Percentiles rank a stretch among this genome's conserved stretches.
phyloP scores from a whole-genome alignment of 768 basidiomycete genomes.

The Psilocybe sp. region DNA sequence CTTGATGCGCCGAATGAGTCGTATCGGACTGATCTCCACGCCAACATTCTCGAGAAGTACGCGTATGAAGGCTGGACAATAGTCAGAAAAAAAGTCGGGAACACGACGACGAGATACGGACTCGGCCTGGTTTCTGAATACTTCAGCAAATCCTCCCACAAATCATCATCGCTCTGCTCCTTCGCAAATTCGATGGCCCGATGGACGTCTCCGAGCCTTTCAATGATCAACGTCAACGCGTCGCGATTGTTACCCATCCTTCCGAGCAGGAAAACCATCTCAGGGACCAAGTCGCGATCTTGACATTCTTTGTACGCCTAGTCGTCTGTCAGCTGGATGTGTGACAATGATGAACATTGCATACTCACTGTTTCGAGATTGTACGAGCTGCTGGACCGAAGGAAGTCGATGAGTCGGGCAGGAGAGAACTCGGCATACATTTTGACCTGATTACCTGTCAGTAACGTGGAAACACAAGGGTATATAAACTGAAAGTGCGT shows the following conservation, averaged over 20 bases:
- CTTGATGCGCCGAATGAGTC: constrained; percentile 90
- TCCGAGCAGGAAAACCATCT: constrained; percentile 97
- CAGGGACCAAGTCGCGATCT: constrained; percentile 81
- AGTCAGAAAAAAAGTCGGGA: constrained; percentile 1
- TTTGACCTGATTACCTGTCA: constrained; percentile 52
- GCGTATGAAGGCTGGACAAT: constrained; percentile 78
- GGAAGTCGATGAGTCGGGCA: constrained; percentile 79
- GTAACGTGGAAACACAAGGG: background rate
- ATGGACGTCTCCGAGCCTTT: constrained; percentile 89
- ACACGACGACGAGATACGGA: constrained; percentile 29
- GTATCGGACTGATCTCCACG: constrained; percentile 92
- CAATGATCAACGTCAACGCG: constrained; percentile 92
- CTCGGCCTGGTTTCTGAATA: constrained; percentile 94
- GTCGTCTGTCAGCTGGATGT: background rate
- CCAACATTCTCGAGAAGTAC: constrained; percentile 95
- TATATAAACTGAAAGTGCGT: constrained; percentile 6
- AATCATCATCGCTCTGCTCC: constrained; percentile 93
- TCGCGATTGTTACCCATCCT: constrained; percentile 98
- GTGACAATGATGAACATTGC: background rate
- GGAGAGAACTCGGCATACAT: constrained; percentile 90
- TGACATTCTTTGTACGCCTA: constrained; percentile 88
- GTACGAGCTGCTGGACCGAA: constrained; percentile 89
- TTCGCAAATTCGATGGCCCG: constrained; percentile 97
- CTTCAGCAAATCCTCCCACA: constrained; percentile 94
- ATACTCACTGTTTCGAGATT: constrained; percentile 72